Evolutionary conservation across 1,139 yeast species (phyloP).

Genomic region (Blastobotrys raffinosifermentans): DNA sequence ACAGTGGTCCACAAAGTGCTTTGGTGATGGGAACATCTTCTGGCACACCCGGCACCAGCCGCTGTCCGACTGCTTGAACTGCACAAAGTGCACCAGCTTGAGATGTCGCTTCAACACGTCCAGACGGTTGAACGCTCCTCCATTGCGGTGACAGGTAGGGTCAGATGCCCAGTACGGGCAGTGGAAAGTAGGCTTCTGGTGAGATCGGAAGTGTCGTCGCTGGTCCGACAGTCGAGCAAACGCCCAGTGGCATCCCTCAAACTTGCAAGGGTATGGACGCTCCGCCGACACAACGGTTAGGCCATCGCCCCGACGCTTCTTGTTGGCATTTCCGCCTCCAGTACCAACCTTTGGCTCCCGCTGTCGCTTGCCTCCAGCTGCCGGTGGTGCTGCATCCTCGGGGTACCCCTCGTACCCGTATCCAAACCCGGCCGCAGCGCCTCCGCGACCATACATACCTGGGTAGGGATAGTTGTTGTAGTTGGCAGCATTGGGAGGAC

Average conservation of each 20-base stretch:
- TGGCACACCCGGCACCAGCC: constrained; percentile 67
- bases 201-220: constrained; percentile 59
- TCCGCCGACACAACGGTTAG: constrained; percentile 21
- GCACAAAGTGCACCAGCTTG: constrained; percentile 58
- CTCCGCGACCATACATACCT: not conserved
- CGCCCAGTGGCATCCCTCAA: constrained; percentile 57
- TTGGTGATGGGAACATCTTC: constrained; percentile 50
- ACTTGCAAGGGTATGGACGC: constrained; percentile 48
- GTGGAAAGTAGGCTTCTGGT: constrained; percentile 55
- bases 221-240: constrained; percentile 63
- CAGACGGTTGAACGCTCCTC: constrained; percentile 63
- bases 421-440: not conserved
- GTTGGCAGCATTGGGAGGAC: not conserved
- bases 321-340: too few relatives aligned
- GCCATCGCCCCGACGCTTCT: constrained; percentile 8
- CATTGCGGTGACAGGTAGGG: constrained; percentile 65
- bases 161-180: constrained; percentile 68
- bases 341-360: too few relatives aligned
- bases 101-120: constrained; percentile 69
- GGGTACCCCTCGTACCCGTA: constrained; percentile 3
- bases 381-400: constrained; percentile 7
- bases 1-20: constrained; percentile 61
- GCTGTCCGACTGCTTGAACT: constrained; percentile 40
- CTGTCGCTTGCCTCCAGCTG: constrained; percentile 9
- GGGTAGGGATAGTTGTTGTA: constrained; percentile 1